Percentiles rank a stretch among this genome's conserved stretches.
These are phyloP conservation scores for Botrytis aclada DNA, from an alignment of 2,329 filamentous ascomycete genomes.

Conservation along the genomic window DNA sequence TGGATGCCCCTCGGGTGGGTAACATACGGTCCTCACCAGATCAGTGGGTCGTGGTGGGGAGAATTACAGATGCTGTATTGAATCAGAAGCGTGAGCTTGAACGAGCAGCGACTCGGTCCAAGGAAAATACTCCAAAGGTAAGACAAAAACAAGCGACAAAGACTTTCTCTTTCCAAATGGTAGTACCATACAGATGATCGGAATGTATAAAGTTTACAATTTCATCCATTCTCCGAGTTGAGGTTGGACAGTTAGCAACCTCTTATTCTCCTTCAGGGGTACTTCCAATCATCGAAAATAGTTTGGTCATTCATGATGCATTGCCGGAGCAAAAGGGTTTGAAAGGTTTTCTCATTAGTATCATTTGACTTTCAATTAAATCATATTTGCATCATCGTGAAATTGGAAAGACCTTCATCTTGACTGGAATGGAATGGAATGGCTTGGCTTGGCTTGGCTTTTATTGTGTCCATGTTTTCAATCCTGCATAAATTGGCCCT, in stretches of 20 bases:
- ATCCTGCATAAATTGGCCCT: neutral
- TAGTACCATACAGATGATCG: neutral
- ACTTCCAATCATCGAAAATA: neutral
- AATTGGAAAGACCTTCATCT: neutral
- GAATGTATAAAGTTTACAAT: neutral
- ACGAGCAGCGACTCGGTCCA: conserved; percentile 14
- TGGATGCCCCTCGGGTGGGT: conserved; percentile 21
- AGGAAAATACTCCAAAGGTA: conserved; percentile 13
- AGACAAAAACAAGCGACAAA: conserved; percentile 11
- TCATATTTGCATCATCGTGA: conserved; percentile 1
- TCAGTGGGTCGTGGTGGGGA: conserved; percentile 25
- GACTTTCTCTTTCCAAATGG: neutral
- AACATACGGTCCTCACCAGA: conserved; percentile 23
- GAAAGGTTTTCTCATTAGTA: neutral
- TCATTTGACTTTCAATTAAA: neutral
- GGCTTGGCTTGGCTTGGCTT: neutral
- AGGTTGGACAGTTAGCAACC: neutral
- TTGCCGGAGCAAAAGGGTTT: neutral
- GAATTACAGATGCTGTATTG: conserved; percentile 24
- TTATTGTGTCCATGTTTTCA: neutral
- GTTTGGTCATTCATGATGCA: neutral
- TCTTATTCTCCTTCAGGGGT: neutral
- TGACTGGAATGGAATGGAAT: neutral
- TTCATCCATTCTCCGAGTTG: neutral
- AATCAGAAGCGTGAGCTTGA: conserved; percentile 26